Percentiles rank a stretch among this genome's conserved stretches.
Conservation (phyloP, 495 filamentous ascomycete genomes). For the Penicillium flavigenum region DNA sequence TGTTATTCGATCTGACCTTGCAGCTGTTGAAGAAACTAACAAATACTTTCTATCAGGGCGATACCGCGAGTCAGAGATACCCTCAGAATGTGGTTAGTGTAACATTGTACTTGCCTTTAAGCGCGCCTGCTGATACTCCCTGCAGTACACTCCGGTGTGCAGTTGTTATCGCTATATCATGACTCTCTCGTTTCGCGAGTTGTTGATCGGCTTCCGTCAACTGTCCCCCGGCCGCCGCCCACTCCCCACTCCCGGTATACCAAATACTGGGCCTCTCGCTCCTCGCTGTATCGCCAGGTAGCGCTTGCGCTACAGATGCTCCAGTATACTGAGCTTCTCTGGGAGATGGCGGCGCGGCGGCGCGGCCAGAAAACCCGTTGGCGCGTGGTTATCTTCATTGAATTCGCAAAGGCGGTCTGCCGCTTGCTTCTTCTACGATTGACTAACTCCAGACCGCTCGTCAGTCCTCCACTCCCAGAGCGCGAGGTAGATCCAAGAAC, state of each 20-base stretch:
- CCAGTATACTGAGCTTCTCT: constrained; percentile 85
- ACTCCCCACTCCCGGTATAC: constrained; percentile 87
- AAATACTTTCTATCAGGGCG: constrained; percentile 56
- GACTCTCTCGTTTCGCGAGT: constrained; percentile 80
- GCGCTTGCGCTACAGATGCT: constrained; percentile 83
- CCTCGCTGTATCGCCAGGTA: constrained; percentile 70
- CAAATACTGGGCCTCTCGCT: constrained; percentile 78
- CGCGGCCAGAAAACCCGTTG: constrained; percentile 80
- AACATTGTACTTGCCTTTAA: constrained; percentile 6
- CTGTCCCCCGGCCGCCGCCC: constrained; percentile 50
- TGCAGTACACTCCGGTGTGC: constrained; percentile 76
- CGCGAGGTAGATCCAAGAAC: constrained; percentile 68
- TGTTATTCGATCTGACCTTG: neutral
- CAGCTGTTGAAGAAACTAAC: neutral
- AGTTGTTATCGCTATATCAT: constrained; percentile 91
- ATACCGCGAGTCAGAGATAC: constrained; percentile 89
- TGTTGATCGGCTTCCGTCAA: constrained; percentile 47
- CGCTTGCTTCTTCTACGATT: constrained; percentile 77
- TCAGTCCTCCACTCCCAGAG: constrained; percentile 83
- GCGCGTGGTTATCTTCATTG: constrained; percentile 85
- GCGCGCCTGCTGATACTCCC: constrained; percentile 2
- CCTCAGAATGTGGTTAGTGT: constrained; percentile 75
- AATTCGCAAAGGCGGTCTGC: constrained; percentile 84
- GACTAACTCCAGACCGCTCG: constrained; percentile 79
- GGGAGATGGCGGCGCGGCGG: constrained; percentile 84